Percentiles rank a stretch among this genome's conserved stretches.
phyloP scores from a whole-genome alignment of 1,139 yeast species.

The Blastobotrys elegans region DNA sequence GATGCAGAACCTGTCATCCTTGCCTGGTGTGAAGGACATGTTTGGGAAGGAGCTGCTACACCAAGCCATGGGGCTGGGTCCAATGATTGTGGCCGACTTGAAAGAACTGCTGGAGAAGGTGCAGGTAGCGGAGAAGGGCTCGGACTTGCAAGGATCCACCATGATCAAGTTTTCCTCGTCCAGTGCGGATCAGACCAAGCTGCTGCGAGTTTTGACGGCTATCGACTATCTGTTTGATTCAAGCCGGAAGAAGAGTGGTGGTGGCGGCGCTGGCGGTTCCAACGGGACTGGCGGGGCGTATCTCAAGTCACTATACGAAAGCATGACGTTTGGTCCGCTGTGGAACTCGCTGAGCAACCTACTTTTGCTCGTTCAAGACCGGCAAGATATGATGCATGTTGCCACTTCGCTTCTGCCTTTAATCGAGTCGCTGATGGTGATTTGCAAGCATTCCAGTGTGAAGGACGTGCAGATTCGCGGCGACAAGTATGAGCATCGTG shows the following conservation, averaged over 20 bases:
- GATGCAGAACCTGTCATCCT: constrained; percentile 68
- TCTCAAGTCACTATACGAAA: constrained; percentile 46
- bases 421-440: constrained; percentile 92
- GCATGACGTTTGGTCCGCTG: constrained; percentile 65
- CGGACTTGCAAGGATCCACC: constrained; percentile 49
- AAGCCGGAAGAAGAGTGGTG: constrained; percentile 20
- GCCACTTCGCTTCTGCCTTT: constrained; percentile 82
- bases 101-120: constrained; percentile 48
- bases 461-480: constrained; percentile 42
- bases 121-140: constrained; percentile 35
- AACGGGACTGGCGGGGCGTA: constrained; percentile 33
- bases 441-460: constrained; percentile 81
- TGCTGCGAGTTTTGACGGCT: constrained; percentile 80
- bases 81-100: constrained; percentile 53
- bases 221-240: constrained; percentile 73
- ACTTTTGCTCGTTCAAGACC: constrained; percentile 44
- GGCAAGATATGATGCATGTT: constrained; percentile 50
- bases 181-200: constrained; percentile 82
- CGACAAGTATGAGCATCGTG: constrained; percentile 53
- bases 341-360: constrained; percentile 89
- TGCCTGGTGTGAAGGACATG: constrained; percentile 57
- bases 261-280: constrained; percentile 13
- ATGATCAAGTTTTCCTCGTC: constrained; percentile 71
- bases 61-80: constrained; percentile 60
- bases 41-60: constrained; percentile 67